phyloP scores from a whole-genome alignment of 202 grass and related monocot species.

The Saccharum hybrid region DNA sequence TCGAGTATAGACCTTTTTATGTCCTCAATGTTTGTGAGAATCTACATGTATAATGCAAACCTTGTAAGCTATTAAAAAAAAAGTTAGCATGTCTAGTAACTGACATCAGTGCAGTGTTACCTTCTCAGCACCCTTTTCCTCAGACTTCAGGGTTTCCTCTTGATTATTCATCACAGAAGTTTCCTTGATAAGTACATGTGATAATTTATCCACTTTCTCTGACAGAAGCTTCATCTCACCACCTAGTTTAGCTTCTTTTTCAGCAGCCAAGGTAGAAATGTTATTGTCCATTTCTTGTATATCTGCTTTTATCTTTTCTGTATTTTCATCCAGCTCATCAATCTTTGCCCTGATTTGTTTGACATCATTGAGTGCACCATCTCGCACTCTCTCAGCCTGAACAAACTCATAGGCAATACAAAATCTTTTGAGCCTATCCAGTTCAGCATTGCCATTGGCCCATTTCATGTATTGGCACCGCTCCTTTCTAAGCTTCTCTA shows the following conservation, averaged over 20 bases:
- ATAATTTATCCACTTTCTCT: constrained; percentile 71
- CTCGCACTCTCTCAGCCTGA: constrained; percentile 74
- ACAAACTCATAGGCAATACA: constrained; percentile 88
- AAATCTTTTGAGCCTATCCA: constrained; percentile 87
- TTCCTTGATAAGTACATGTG: constrained; percentile 84
- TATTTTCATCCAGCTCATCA: constrained; percentile 68
- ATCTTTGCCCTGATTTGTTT: constrained; percentile 61
- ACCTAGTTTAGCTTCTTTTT: constrained; percentile 79
- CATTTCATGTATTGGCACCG: constrained; percentile 90
- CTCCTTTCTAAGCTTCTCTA: constrained; percentile 93
- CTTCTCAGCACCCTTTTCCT: constrained; percentile 70
- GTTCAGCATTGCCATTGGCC: constrained; percentile 85
- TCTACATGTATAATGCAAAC: constrained; percentile 49
- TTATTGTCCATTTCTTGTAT: constrained; percentile 84
- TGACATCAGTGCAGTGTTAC: constrained; percentile 47
- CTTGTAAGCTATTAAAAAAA: constrained; percentile 34
- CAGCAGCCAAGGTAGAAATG: constrained; percentile 66
- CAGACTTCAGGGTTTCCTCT: constrained; percentile 74
- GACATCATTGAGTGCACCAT: constrained; percentile 68
- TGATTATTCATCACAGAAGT: constrained; percentile 84
- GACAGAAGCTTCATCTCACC: constrained; percentile 78
- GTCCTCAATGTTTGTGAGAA: constrained; percentile 75
- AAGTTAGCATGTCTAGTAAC: constrained; percentile 28
- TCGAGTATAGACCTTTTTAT: constrained; percentile 75
- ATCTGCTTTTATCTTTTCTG: constrained; percentile 64